phyloP scores from a whole-genome alignment of 164 flowering plant species.

The Liquidambar formosana region DNA sequence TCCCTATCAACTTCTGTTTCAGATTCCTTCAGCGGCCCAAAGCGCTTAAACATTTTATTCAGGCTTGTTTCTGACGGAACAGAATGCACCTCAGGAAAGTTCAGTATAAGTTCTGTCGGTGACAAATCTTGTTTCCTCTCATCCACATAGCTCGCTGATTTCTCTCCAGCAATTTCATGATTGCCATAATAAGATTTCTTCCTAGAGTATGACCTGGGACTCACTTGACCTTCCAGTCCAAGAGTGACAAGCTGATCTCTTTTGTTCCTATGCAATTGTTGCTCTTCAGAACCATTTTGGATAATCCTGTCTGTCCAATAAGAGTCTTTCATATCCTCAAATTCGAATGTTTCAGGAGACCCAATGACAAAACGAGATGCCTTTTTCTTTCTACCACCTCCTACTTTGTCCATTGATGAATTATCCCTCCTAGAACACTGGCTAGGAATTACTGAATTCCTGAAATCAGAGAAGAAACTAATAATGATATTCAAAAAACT shows the following conservation, averaged over 20 bases:
- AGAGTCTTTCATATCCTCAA: conserved; percentile 55
- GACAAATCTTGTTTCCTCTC: conserved; percentile 31
- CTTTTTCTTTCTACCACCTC: conserved; percentile 40
- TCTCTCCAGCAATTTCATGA: conserved; percentile 25
- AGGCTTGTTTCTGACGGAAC: conserved; percentile 69
- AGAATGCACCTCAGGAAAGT: conserved; percentile 50
- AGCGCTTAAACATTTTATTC: conserved; percentile 66
- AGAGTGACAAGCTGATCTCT: conserved; percentile 24
- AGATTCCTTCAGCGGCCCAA: conserved; percentile 69
- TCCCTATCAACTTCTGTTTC: conserved; percentile 69
- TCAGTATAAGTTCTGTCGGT: conserved; percentile 68
- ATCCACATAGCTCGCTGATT: conserved; percentile 23
- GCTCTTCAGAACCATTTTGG: conserved; percentile 51
- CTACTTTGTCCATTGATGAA: conserved; percentile 20
- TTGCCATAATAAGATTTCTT: conserved; percentile 33
- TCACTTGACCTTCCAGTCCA: conserved; percentile 18
- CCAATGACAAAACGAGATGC: conserved; percentile 18
- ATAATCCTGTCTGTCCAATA: conserved; percentile 66
- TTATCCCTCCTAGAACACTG: conserved; percentile 17
- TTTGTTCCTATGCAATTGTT: conserved; percentile 22
- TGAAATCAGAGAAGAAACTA: conserved; percentile 57
- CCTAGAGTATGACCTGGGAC: conserved; percentile 31
- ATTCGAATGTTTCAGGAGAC: conserved; percentile 44
- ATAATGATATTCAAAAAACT: conserved; percentile 29
- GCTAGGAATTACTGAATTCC: conserved; percentile 38